Conservation (phyloP, 75 land plant genomes). For the Ceratopteris richardii region DNA sequence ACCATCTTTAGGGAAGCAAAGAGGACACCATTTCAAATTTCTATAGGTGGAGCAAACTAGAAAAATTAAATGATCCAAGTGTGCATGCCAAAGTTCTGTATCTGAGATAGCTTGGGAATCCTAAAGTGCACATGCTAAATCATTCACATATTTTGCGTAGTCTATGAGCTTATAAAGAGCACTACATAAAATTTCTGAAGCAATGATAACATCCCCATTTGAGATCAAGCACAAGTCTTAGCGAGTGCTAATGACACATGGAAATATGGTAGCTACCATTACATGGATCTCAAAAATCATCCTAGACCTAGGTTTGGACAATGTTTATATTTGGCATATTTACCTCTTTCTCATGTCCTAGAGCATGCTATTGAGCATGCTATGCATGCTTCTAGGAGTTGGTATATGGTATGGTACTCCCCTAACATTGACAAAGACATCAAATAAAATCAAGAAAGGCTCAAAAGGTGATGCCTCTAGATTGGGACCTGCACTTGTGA, state of each 20-base stretch:
- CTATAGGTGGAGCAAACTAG: too few species aligned
- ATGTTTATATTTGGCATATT: slow-evolving; percentile 78
- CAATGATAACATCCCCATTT: too few species aligned
- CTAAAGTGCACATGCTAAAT: too few species aligned
- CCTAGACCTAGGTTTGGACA: slow-evolving; percentile 36
- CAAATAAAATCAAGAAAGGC: slow-evolving; percentile 75
- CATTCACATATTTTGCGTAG: too few species aligned
- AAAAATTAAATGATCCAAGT: too few species aligned
- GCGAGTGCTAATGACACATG: slow-evolving; percentile 95
- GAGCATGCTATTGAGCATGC: slow-evolving; percentile 83
- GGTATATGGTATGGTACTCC: slow-evolving; percentile 92
- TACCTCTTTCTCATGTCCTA: slow-evolving; percentile 88
- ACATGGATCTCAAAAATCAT: slow-evolving; percentile 59
- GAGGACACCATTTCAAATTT: too few species aligned
- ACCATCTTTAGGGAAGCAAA: too few species aligned
- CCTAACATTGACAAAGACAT: slow-evolving; percentile 87
- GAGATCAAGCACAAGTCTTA: too few species aligned
- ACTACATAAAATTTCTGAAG: too few species aligned
- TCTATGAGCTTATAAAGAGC: too few species aligned
- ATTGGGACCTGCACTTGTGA: slow-evolving; percentile 59
- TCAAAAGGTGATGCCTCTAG: slow-evolving; percentile 75
- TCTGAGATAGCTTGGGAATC: too few species aligned
- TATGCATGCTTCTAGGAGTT: slow-evolving; percentile 57
- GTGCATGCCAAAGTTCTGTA: too few species aligned
- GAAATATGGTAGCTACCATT: slow-evolving; percentile 72